Evolutionary conservation across 805 yeast genomes (phyloP), one percentile per base, ranked within the genome.

Genomic region (Candida pini): DNA sequence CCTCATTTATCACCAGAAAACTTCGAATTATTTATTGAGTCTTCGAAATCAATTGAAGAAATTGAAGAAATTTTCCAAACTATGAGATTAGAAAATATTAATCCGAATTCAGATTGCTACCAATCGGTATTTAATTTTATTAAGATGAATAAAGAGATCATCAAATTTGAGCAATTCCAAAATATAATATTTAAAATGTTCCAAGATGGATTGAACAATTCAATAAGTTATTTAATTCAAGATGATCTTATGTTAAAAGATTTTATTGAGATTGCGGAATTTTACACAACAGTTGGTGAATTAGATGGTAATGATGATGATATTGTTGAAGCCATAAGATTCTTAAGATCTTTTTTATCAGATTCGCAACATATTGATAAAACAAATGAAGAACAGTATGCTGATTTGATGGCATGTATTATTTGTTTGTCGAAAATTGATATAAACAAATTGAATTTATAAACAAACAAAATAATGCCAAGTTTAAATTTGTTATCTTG

Each of bases 1-100:
- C 53, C 56, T 1, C 43, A 44, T 28, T 26, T 51, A 15, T 34
- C 37, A n/a, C 37, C 35, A 4, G 38, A 38, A 6, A 26, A 45
- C 25, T 38, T 40, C 28, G 47, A 45, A 26, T 45, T 47, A 6
- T 39, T 50, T 6, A 30, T 47, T 15, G 41, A 36, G 17, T 21
- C 17, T 2, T 10, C 37, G 13, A 28, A 25, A 4, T 25, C 19
- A 10, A 8, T 48, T 3, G 35, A 40, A 10, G 43, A 47, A 22
- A 21, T 47, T 4, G 20, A 38, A 22, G 36, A 38, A 9, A 27
- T 29, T 18, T 33, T 36, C 3, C 26, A 27, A 9, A 26, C 39
- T 9, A 32, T 39, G 34, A 33, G 24, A 18, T 28, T 35, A 8
- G 22, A 35, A 8, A 33, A 32, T 3, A 26, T 44, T 9, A 18